Base-by-base conservation (phyloP, 805 yeast genomes). In the Yueomyces sinensis region DNA sequence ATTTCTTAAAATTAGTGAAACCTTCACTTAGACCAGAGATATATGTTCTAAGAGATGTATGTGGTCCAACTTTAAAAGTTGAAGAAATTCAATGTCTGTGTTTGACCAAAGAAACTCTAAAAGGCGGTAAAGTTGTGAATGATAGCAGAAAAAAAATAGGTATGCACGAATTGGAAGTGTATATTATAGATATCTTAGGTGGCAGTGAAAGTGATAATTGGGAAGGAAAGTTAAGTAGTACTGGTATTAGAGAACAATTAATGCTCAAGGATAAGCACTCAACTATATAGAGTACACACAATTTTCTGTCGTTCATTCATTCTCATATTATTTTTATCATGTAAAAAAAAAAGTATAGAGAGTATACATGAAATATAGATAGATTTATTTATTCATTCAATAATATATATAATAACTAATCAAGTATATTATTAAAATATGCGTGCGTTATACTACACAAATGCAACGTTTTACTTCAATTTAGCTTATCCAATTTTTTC, bases 31-130 rank as follows among this genome's bases (percentile, higher is more conserved):
- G 41, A 0, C 59, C 74, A 9, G 73, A 74, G 20, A 59, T 78
- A 2, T 69, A 68, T 33, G 73, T 78, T 42, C 76, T 91, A 31
- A 68, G 75, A 39, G 97, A 91, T 52, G 69, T 87, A 0, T 86
- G 93, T 58, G 99, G 99, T 0, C 98, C 97, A 4, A 86, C 98
- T 0, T 94, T 84, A 0, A 66, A 69, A 11, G 66, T 80, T 2
- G 65, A 66, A 13, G 76, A 74, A 32, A 82, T 91, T 28, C 82
- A 87, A 43, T 79, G 86, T 1, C 64, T 91, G 29, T 75, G 89
- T 0, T 74, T 91, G 3, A 82, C 94, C 43, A 65, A 72, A 30
- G 98, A 91, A 47, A 79, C 96, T 0, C 57, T 65, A 0, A 52
- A 65, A 9, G 97, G 97, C 2, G 97, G 82, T 0, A 69, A 61